Percentiles rank a stretch among this genome's conserved stretches.
Conservation (phyloP, 129 eudicot species). For the Calendula officinalis region DNA sequence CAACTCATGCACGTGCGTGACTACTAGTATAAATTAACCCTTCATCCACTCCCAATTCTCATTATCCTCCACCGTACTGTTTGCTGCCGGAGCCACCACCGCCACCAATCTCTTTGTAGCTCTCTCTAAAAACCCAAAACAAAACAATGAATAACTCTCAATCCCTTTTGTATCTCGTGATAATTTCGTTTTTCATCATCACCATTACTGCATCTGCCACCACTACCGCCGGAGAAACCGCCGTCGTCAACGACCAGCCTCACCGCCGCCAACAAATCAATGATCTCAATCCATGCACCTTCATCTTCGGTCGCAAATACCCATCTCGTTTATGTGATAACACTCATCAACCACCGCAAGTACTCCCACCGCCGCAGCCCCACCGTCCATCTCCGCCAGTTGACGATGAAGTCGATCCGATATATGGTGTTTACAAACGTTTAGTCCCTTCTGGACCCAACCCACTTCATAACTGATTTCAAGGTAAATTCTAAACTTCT, state of each 20-base stretch:
- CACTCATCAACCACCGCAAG: constrained; percentile 12
- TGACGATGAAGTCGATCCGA: constrained; percentile 59
- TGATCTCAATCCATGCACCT: constrained; percentile 32
- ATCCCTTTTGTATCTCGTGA: constrained; percentile 13
- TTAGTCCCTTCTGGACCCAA: too few species aligned
- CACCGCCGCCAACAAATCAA: constrained; percentile 21
- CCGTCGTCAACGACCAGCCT: constrained; percentile 16
- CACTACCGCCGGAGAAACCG: constrained; percentile 12
- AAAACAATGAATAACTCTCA: constrained; percentile 28
- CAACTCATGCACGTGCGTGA: constrained; percentile 19
- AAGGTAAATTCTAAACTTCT: too few species aligned
- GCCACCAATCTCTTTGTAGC: constrained; percentile 2
- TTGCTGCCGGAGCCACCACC: constrained; percentile 1
- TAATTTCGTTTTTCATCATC: constrained; percentile 20
- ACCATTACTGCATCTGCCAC: constrained; percentile 15
- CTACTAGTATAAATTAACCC: constrained; percentile 9
- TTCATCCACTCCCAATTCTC: constrained; percentile 15
- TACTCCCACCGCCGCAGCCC: background rate
- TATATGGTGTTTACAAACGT: constrained; percentile 76
- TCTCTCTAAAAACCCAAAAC: background rate
- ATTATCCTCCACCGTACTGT: background rate
- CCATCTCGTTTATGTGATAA: constrained; percentile 19
- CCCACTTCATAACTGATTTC: constrained; percentile 74
- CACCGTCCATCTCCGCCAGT: constrained; percentile 26
- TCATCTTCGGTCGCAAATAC: constrained; percentile 22